A percentile compares a stretch with the other conserved stretches of the same genome.
phyloP scores from a whole-genome alignment of 1,139 yeast species.

The Hansenula lynferdii region DNA sequence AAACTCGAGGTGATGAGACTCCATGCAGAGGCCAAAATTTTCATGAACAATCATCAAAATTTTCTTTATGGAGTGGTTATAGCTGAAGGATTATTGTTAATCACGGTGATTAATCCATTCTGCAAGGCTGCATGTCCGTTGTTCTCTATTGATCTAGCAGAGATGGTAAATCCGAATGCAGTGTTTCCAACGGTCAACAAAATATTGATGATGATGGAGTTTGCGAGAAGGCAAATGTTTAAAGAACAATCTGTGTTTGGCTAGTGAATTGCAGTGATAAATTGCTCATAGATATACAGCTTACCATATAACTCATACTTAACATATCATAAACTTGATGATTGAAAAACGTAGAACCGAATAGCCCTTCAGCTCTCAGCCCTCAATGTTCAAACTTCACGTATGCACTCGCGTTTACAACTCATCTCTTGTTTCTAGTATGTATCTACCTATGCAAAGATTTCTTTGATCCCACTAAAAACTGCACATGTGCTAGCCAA shows the following conservation, averaged over 20 bases:
- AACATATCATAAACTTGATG: too few species aligned
- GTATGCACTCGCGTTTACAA: too few species aligned
- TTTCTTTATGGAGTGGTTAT: not conserved
- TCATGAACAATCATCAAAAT: not conserved
- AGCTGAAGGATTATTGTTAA: not conserved
- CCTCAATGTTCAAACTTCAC: too few species aligned
- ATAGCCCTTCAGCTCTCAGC: too few species aligned
- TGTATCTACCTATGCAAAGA: too few species aligned
- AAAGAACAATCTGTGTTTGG: not conserved
- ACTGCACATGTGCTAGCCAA: not conserved
- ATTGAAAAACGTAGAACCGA: too few species aligned
- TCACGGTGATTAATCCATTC: not conserved
- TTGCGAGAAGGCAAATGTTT: constrained; percentile 2
- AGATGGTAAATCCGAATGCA: not conserved
- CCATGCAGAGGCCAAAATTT: not conserved
- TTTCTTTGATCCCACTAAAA: not conserved
- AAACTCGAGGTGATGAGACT: not conserved
- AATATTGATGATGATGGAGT: constrained; percentile 1
- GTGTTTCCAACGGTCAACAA: not conserved
- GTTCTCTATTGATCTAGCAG: not conserved
- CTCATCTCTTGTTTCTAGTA: too few species aligned
- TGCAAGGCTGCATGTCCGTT: not conserved
- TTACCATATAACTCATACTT: too few species aligned
- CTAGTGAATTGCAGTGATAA: too few species aligned
- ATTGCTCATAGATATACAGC: too few species aligned